Evolutionary conservation across 768 basidiomycete species (phyloP).

Genomic region (Tylopilus vinaceipallidus): DNA sequence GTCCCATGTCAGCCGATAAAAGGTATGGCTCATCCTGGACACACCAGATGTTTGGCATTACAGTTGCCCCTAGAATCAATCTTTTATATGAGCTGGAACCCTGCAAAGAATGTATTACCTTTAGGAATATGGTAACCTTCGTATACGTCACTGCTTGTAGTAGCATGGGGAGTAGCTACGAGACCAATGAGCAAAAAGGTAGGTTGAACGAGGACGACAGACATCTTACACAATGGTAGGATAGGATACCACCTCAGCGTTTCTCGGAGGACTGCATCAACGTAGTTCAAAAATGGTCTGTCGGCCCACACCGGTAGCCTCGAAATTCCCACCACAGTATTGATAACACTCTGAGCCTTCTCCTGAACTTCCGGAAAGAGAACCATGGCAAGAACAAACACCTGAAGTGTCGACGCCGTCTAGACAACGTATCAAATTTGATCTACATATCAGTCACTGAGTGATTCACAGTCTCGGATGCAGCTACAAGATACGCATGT

Average conservation of each 20-base stretch:
- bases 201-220: background rate
- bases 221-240: slow-evolving; percentile 22
- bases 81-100: background rate
- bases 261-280: slow-evolving; percentile 30
- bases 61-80: slow-evolving; percentile 20
- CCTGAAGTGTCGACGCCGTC: slow-evolving; percentile 27
- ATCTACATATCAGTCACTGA: background rate
- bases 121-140: slow-evolving; percentile 30
- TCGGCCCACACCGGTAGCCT: slow-evolving; percentile 30
- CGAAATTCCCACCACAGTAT: slow-evolving; percentile 21
- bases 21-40: background rate
- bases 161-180: slow-evolving; percentile 18
- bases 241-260: slow-evolving; percentile 26
- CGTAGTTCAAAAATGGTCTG: slow-evolving; percentile 24
- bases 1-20: background rate
- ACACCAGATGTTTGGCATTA: slow-evolving; percentile 30
- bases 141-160: slow-evolving; percentile 22
- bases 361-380: slow-evolving; percentile 28
- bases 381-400: slow-evolving; percentile 36
- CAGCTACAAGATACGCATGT: slow-evolving; percentile 2
- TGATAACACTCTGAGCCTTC: slow-evolving; percentile 31
- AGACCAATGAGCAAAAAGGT: background rate
- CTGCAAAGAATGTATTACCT: background rate
- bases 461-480: slow-evolving; percentile 17
- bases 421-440: slow-evolving; percentile 3